Conservation (phyloP, 352 stramenopile genomes). For the Stephanocyclus meneghinianus region DNA sequence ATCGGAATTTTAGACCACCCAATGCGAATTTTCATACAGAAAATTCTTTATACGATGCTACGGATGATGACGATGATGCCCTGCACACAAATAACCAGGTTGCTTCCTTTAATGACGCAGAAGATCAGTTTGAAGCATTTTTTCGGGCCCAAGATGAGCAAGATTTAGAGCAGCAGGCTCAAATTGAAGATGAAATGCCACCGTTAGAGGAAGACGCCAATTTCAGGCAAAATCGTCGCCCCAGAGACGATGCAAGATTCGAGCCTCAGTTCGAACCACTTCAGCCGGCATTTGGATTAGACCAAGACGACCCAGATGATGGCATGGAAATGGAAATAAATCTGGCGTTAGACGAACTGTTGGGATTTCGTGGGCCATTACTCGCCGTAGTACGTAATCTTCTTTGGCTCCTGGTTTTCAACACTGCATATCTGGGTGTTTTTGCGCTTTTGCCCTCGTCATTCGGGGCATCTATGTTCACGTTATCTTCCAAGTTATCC, state of each 20-base stretch:
- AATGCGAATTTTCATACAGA: background rate
- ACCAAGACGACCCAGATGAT: conserved; percentile 56
- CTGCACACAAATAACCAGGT: background rate
- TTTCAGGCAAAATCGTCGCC: conserved; percentile 27
- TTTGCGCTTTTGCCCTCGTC: conserved; percentile 95
- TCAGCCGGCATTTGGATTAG: conserved; percentile 48
- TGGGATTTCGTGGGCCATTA: conserved; percentile 93
- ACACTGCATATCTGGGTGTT: conserved; percentile 93
- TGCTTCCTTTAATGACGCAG: conserved; percentile 2
- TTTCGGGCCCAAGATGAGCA: conserved; percentile 52
- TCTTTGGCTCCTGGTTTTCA: conserved; percentile 95
- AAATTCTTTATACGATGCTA: background rate
- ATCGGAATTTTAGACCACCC: background rate
- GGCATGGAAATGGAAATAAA: conserved; percentile 74
- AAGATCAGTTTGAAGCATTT: conserved; percentile 39
- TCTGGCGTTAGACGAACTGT: conserved; percentile 94
- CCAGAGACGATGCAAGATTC: conserved; percentile 49
- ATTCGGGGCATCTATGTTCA: conserved; percentile 76
- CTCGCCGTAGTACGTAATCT: conserved; percentile 93
- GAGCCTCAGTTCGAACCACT: conserved; percentile 70
- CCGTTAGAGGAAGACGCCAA: conserved; percentile 20
- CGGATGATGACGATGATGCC: background rate
- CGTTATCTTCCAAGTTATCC: conserved; percentile 82
- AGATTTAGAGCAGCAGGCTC: conserved; percentile 20
- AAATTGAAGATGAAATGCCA: conserved; percentile 12